Evolutionary conservation across 192 early-diverging fungal genomes (phyloP), one percentile per base, ranked within the genome.

Genomic region (Spinellus fusiger): DNA sequence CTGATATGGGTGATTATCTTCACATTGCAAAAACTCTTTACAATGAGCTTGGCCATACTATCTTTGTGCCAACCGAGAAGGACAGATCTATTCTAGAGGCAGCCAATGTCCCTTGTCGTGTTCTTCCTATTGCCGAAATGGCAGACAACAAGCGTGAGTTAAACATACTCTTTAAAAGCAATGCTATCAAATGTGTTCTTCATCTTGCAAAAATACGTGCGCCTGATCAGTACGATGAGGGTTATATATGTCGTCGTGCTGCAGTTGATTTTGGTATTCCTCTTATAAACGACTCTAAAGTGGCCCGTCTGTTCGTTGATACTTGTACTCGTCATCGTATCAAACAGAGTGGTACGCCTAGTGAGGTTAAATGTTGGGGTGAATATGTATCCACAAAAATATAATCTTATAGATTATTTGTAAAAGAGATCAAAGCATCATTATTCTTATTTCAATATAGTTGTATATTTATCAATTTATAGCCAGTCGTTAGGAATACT

Each of bases 211-310:
- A 84, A 75, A 77, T 77, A 44, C 84, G 87, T 37, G 80, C 89
- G 2, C 62, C 68, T 23, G 72, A 77, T 72, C 79, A 79, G 26
- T 56, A 53, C 1, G 78, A 89, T 61, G 51, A 78, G 56, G 84
- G 84, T 66, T 99, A 99, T 69, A 78, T 83, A 29, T 86, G 86
- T 62, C 88, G 96, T 59, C 82, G 96, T 68, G 91, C 93, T 70
- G 96, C 95, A 44, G 93, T 99, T 1, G 96, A 99, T 70, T 92
- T 95, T 73, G 92, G 90, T 22, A 89, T 99, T 59, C 94, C 96
- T 13, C 74, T 99, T 23, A 86, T 99, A 62, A 99, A 94, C 56
- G 94, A 99, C 69, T 80, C 89, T 76, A 86, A 96, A 65, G 94
- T 93, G 70, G 95, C 93, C 37, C 86, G 87, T 62, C 71, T 99